Evolutionary conservation across 75 land plant genomes (phyloP).

Genomic region (Picea sitchensis): DNA sequence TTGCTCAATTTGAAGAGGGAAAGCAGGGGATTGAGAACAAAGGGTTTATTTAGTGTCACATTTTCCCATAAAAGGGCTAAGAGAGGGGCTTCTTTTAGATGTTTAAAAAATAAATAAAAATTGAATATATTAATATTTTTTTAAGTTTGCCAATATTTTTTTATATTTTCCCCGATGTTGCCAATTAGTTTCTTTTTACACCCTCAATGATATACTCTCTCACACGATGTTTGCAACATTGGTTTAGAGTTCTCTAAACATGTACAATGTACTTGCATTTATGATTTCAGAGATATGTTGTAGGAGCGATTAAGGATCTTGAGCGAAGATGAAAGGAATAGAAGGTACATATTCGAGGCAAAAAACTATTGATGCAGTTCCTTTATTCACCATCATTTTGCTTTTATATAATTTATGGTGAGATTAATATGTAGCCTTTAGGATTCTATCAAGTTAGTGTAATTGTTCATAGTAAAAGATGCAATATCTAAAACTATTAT

Average conservation of each 20-base stretch:
- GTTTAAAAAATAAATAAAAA: no score
- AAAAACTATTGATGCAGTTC: not conserved
- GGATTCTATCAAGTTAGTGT: not conserved
- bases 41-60: no score
- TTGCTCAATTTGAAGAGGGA: not conserved
- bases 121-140: no score
- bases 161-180: no score
- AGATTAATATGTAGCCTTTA: not conserved
- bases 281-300: slow-evolving; percentile 44
- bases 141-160: no score
- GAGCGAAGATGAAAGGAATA: slow-evolving; percentile 45
- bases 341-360: slow-evolving; percentile 39
- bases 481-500: not conserved
- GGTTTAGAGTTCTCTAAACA: not conserved
- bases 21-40: not conserved
- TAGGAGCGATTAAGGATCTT: slow-evolving; percentile 48
- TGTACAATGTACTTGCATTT: not conserved
- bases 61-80: no score
- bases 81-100: no score
- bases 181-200: no score
- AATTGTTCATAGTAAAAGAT: not conserved
- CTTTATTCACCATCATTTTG: not conserved
- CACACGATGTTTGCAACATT: no score
- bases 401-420: not conserved
- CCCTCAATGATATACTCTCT: no score